Evolutionary conservation across 176 grass and related monocot genomes (phyloP), one percentile per base, ranked within the genome.

Genomic region (Phoenix roebelenii): DNA sequence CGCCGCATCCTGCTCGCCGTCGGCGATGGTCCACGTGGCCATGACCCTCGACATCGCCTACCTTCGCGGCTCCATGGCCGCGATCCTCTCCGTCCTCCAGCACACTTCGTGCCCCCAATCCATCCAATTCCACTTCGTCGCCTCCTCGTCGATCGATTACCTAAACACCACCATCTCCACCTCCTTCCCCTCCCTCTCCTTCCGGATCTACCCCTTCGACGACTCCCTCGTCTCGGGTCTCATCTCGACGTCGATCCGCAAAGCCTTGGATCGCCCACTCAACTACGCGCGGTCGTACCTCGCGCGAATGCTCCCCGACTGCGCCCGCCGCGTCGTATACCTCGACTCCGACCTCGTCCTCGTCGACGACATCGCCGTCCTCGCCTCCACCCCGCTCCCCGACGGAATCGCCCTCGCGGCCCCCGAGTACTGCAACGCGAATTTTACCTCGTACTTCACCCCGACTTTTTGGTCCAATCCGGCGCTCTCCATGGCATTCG

Each of bases 201-300:
- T 87, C 49, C 69, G 72, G 0, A 69, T 87, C 24, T 84, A 87
- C 77, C 83, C 69, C 22, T 87, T 93, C 64, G 80, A 93, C 53
- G 73, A 72, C 15, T 87, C 80, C 5, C 79, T 74, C 25, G 89
- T 88, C 15, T 79, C 73, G 17, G 84, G 78, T 22, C 76, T 75
- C 35, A 93, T 93, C 77, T 93, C 89, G 62, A 75, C 73, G 32
- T 93, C 89, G 7, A 77, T 93, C 25, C 76, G 83, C 16, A 69
- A 87, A 28, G 88, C 84, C 22, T 77, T 92, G 7, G 83, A 92
- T 70, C 79, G 78, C 48, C 88, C 83, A 49, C 77, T 92, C 57
- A 92, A 92, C 79, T 92, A 87, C 66, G 88, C 83, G 17, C 77
- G 88, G 26, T 79, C 82, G 5, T 92, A 92, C 79, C 83, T 92